A percentile compares a stretch with the other conserved stretches of the same genome.
Evolutionary conservation across 2,329 filamentous ascomycete genomes (phyloP).

Genomic region (Zasmidium angulare): DNA sequence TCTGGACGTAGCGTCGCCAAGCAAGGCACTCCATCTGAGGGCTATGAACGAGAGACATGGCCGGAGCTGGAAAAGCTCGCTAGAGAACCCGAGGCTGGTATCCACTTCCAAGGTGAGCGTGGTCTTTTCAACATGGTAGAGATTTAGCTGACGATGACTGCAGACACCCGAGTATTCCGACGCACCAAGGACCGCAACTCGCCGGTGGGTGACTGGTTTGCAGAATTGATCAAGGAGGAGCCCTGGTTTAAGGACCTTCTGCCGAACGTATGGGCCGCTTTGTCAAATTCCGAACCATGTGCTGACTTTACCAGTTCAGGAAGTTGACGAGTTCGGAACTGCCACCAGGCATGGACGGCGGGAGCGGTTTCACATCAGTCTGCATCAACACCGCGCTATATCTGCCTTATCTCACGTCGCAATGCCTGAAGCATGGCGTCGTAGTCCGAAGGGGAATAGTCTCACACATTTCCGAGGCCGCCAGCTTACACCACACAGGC

Average conservation of each 20-base stretch:
- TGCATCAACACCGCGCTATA: slow-evolving; percentile 92
- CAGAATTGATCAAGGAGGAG: slow-evolving; percentile 62
- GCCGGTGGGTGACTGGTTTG: slow-evolving; percentile 59
- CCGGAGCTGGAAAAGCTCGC: slow-evolving; percentile 45
- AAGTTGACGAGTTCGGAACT: slow-evolving; percentile 44
- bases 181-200: slow-evolving; percentile 62
- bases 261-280: slow-evolving; percentile 60
- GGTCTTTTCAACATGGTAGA: background rate
- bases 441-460: slow-evolving; percentile 47
- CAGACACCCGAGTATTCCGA: slow-evolving; percentile 56
- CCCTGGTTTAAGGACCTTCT: slow-evolving; percentile 75
- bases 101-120: slow-evolving; percentile 65
- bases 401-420: slow-evolving; percentile 78
- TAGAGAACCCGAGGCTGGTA: slow-evolving; percentile 71
- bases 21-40: slow-evolving; percentile 39
- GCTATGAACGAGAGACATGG: slow-evolving; percentile 47
- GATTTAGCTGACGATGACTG: background rate
- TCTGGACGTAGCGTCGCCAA: slow-evolving; percentile 35
- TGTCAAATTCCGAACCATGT: background rate
- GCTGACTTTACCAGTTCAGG: slow-evolving; percentile 31
- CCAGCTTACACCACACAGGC: slow-evolving; percentile 58
- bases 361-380: slow-evolving; percentile 74
- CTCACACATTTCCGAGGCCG: slow-evolving; percentile 72
- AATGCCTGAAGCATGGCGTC: slow-evolving; percentile 73
- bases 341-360: slow-evolving; percentile 66